phyloP scores from a whole-genome alignment of 345 rosid genomes.

The Psidium friedrichsthalianum region DNA sequence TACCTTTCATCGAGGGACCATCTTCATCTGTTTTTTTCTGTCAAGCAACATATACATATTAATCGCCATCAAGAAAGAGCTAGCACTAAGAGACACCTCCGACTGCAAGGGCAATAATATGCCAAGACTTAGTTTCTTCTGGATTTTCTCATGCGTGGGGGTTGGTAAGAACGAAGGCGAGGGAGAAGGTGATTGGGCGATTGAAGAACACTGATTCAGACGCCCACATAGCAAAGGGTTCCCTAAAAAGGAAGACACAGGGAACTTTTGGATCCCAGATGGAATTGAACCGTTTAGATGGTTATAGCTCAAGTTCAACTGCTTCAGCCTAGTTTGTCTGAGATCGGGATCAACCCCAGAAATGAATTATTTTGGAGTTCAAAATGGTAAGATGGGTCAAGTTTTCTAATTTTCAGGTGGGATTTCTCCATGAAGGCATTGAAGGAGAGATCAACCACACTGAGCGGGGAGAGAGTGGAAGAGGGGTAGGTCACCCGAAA shows the following conservation, averaged over 20 bases:
- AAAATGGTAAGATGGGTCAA: slow-evolving; percentile 44
- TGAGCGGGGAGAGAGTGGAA: slow-evolving; percentile 33
- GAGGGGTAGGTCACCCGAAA: slow-evolving; percentile 65
- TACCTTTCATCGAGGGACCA: slow-evolving; percentile 29
- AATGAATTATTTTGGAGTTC: slow-evolving; percentile 63
- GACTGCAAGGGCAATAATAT: slow-evolving; percentile 54
- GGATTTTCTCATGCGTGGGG: background rate
- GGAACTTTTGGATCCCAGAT: slow-evolving; percentile 42
- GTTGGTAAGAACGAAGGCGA: slow-evolving; percentile 9
- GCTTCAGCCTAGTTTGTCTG: slow-evolving; percentile 34
- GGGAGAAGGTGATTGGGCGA: slow-evolving; percentile 50
- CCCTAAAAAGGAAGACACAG: slow-evolving; percentile 65
- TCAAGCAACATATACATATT: slow-evolving; percentile 49
- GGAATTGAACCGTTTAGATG: slow-evolving; percentile 74
- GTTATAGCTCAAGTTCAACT: slow-evolving; percentile 74
- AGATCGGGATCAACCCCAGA: slow-evolving; percentile 50
- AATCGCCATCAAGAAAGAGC: slow-evolving; percentile 33
- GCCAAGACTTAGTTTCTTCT: slow-evolving; percentile 37
- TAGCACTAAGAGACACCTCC: slow-evolving; percentile 44
- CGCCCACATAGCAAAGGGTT: slow-evolving; percentile 67
- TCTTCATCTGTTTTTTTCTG: slow-evolving; percentile 34
- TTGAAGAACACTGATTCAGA: slow-evolving; percentile 31
- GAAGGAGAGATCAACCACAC: slow-evolving; percentile 62
- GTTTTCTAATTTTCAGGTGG: slow-evolving; percentile 41
- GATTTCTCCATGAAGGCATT: slow-evolving; percentile 57